These are phyloP conservation scores for Mucor racemosus DNA, from an alignment of 371 early-diverging fungal species.

Conservation along the genomic window DNA sequence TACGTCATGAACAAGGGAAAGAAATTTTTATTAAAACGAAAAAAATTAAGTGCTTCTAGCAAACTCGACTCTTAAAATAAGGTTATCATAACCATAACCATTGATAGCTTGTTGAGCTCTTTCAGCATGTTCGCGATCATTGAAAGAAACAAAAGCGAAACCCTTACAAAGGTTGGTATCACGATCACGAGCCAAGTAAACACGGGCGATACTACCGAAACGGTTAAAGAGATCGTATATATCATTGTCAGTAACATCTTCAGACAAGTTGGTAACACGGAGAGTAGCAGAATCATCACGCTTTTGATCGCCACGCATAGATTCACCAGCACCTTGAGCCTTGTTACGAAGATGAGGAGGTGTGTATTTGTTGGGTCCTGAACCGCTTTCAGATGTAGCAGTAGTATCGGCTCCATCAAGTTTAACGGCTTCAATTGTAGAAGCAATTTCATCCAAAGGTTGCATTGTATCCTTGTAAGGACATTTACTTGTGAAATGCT, in stretches of 20 bases:
- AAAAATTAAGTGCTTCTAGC: constrained; percentile 46
- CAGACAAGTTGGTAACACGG: constrained; percentile 96
- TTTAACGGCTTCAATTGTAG: constrained; percentile 51
- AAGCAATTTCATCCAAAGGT: constrained; percentile 67
- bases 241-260: constrained; percentile 89
- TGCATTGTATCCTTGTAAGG: constrained; percentile 95
- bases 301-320: constrained; percentile 56
- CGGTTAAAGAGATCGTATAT: constrained; percentile 87
- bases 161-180: constrained; percentile 91
- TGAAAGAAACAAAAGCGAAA: constrained; percentile 94
- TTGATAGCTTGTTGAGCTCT: constrained; percentile 85
- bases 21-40: not conserved
- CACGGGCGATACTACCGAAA: constrained; percentile 82
- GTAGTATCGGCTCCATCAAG: constrained; percentile 37
- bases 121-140: constrained; percentile 80
- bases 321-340: constrained; percentile 47
- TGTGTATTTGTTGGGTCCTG: constrained; percentile 74
- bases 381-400: constrained; percentile 33
- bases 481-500: constrained; percentile 96
- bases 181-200: constrained; percentile 87
- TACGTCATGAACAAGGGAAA: constrained; percentile 1
- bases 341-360: constrained; percentile 82
- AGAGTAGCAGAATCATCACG: constrained; percentile 88
- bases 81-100: constrained; percentile 93
- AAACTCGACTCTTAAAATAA: constrained; percentile 91